Evolutionary conservation across 169 alveolate species (phyloP), one percentile per base, ranked within the genome.

Genomic region (Cryptosporidium muris): DNA sequence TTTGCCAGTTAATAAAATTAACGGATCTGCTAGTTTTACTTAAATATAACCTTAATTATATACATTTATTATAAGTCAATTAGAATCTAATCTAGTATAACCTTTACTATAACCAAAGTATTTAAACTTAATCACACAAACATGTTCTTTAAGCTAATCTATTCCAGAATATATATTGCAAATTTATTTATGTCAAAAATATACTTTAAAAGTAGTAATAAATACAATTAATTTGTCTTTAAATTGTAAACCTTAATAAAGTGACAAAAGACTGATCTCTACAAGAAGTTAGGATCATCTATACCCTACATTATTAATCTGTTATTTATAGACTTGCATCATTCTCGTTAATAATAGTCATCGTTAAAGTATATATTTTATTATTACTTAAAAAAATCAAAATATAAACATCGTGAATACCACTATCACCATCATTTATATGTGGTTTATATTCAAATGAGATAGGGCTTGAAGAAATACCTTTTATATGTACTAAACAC

Each of bases 381-480:
- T 14, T 60, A 54, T 74, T 74, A 43, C 6, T 14, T 45, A 47
- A 37, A 37, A 74, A 74, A 34, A 74, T 25, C 47, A 74, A 43
- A 34, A 74, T 6, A 42, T 74, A 74, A 0, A 74, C 14, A 12
- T 74, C 85, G 6, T 74, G 54, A n/a, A 74, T 63, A 16, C 74
- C 54, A 54, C 45, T 58, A 2, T 54, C 47, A 47, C 48, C 60
- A 34, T 74, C 85, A 16, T 11, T 60, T 3, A 45, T 43, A 58
- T 58, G 85, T 6, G 85, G 74, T 38, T 74, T 74, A 38, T 74
- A 74, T 4, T 62, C 60, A 45, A 74, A 25, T 9, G 85, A 74
- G 40, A 74, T 40, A 0, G 66, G 66, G 25, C 64, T 58, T 11
- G 47, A 58, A 11, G 43, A 58, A 60, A 58, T 38, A 6, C 85